Evolutionary conservation across 2,329 filamentous ascomycete genomes (phyloP).

Genomic region (Massarina eburnea): DNA sequence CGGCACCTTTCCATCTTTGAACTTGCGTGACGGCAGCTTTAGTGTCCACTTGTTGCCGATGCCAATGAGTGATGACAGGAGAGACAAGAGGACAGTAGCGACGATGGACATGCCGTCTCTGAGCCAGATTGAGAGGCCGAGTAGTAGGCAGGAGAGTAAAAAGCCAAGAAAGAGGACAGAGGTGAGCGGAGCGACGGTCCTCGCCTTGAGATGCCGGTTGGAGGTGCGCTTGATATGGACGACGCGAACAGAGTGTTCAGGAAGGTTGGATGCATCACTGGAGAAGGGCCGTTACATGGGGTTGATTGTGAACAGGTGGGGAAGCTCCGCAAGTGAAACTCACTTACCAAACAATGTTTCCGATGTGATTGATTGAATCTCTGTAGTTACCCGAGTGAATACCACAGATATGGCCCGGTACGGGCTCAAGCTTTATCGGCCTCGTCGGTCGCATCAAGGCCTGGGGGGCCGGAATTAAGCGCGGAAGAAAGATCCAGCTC

Average conservation of each 20-base stretch:
- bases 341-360: constrained; percentile 49
- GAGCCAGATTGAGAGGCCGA: constrained; percentile 48
- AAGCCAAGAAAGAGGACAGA: constrained; percentile 50
- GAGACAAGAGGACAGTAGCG: constrained; percentile 50
- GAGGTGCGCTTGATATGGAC: constrained; percentile 41
- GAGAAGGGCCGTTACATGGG: not conserved
- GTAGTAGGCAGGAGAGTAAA: constrained; percentile 45
- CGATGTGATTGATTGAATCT: constrained; percentile 52
- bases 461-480: constrained; percentile 54
- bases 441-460: constrained; percentile 51
- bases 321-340: constrained; percentile 1
- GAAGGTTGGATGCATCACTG: constrained; percentile 41
- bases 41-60: constrained; percentile 54
- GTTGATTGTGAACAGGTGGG: not conserved
- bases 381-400: constrained; percentile 52
- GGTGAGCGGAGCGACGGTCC: constrained; percentile 49
- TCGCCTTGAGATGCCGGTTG: constrained; percentile 44
- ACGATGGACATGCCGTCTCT: constrained; percentile 55
- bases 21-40: constrained; percentile 42
- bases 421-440: constrained; percentile 46
- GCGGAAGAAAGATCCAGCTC: constrained; percentile 52
- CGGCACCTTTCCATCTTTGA: constrained; percentile 35
- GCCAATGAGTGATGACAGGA: constrained; percentile 53
- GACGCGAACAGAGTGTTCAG: constrained; percentile 44
- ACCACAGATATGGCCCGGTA: constrained; percentile 46